Evolutionary conservation across 164 flowering plant species (phyloP).

Genomic region (Sextonia rubra): DNA sequence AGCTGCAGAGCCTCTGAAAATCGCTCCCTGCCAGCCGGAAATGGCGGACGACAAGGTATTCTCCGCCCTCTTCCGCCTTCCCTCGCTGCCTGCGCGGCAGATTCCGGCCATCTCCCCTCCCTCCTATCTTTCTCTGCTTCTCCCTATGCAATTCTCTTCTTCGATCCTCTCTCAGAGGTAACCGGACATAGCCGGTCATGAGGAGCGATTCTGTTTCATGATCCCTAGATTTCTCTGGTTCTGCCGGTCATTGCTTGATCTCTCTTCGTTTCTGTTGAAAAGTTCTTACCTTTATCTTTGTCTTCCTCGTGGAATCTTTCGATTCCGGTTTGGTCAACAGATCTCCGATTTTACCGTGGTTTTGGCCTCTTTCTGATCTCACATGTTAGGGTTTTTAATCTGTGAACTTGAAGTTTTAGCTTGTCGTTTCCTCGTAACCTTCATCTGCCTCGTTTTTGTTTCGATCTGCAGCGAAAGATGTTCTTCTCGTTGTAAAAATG

Average conservation of each 20-base stretch:
- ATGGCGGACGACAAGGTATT: slow-evolving; percentile 31
- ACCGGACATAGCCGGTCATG: neutral
- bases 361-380: slow-evolving; percentile 5
- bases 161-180: no score
- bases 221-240: neutral
- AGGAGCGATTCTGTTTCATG: no score
- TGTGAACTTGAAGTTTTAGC: no score
- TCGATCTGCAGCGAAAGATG: no score
- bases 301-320: no score
- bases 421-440: no score
- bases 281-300: no score
- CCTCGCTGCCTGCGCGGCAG: neutral
- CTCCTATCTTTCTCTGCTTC: neutral
- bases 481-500: no score
- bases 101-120: slow-evolving; percentile 1
- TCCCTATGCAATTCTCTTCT: no score
- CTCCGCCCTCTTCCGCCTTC: neutral
- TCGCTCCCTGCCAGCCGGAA: slow-evolving; percentile 16
- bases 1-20: slow-evolving; percentile 19
- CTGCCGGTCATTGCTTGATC: neutral
- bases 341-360: no score
- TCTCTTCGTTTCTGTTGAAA: neutral
- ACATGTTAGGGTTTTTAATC: no score
- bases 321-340: neutral
- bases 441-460: no score